Conservation (phyloP, 2,329 filamentous ascomycete species). For the Neurospora sp. region DNA sequence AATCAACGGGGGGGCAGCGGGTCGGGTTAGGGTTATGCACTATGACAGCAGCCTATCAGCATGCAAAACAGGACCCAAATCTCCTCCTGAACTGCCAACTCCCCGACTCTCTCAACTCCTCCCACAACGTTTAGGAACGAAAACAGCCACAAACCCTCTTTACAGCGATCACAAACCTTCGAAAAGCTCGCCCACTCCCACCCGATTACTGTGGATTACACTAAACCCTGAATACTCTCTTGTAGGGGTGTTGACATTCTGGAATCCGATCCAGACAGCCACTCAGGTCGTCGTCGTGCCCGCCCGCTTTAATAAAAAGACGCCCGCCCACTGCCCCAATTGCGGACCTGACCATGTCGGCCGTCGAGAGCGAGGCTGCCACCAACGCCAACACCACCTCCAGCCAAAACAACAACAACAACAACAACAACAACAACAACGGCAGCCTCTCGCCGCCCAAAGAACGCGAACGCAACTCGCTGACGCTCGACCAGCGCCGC, state of each 20-base stretch:
- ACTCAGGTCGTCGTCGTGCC: background rate
- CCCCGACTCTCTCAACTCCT: background rate
- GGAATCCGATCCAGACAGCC: background rate
- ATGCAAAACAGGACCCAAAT: background rate
- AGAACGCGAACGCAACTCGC: slow-evolving; percentile 50
- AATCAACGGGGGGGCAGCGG: background rate
- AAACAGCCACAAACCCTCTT: background rate
- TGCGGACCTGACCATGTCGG: background rate
- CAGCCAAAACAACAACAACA: background rate
- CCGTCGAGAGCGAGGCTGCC: background rate
- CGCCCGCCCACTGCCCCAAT: background rate
- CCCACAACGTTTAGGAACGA: background rate
- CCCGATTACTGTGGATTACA: background rate
- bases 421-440: background rate
- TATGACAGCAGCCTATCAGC: background rate
- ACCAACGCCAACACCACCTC: background rate
- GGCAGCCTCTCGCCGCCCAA: slow-evolving; percentile 21
- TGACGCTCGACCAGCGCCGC: slow-evolving; percentile 53
- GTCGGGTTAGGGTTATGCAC: background rate
- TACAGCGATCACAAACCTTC: background rate
- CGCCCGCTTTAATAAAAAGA: background rate
- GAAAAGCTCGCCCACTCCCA: background rate
- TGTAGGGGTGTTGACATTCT: background rate
- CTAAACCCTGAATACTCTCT: background rate
- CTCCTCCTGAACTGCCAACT: background rate